Evolutionary conservation across 208 protist genomes (phyloP), one percentile per base, ranked within the genome.

Genomic region (Phytomonas francai): DNA sequence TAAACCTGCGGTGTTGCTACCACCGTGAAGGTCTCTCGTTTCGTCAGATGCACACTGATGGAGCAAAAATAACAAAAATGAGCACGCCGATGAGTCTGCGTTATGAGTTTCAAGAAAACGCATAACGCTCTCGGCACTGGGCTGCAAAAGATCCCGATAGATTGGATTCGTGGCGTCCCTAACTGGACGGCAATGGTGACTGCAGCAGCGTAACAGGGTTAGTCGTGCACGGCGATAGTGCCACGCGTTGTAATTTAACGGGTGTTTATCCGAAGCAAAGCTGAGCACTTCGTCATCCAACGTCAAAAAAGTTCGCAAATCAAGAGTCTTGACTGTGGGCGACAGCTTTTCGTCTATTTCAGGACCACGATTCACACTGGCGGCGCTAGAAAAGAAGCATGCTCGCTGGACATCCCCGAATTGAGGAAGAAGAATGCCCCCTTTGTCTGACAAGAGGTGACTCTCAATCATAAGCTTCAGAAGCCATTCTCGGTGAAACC

Each of bases 201-300:
- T 5, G 27, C 32, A 22, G 5, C 28, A 72, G 12, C 33, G 29
- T 62, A 59, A 29, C 5, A 68, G 59, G 16, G 33, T 45, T 25
- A 59, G 65, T 16, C 32, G 28, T 25, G 45, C 56, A 30, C 89
- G 77, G 3, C 81, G 79, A 34, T 91, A 91, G 0, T 90, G 80
- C 84, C 86, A 95, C 2, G 83, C 87, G 64, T 91, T 90, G 78
- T 92, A 95, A 68, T 95, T 95, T 81, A 92, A 82, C 16, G 64
- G 66, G 63, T 95, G 89, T 25, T 79, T 69, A 56, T 89, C 80
- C 9, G 83, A 80, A 0, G 84, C 78, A 12, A 74, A 71, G 22
- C 79, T 65, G 51, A 91, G 77, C 0, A 76, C 39, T 25, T 49
- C 42, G 27, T 79, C 70, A 14, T 74, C 68, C 32, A 71, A 7